Evolutionary conservation across 1,139 yeast genomes (phyloP).

Genomic region (Torulaspora pretoriensis): DNA sequence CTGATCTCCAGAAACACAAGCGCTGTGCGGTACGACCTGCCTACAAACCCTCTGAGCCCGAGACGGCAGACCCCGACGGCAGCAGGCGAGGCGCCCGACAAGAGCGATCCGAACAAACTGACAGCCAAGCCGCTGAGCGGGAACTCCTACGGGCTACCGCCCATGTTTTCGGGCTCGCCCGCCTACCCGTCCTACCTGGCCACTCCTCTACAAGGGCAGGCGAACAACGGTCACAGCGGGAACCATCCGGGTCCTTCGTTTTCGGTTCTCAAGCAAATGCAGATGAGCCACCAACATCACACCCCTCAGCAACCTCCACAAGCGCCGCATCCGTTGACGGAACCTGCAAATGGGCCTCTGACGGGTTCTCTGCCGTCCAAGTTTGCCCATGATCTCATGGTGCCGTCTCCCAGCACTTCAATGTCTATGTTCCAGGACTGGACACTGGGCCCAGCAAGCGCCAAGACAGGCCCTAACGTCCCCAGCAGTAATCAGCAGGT

Average conservation of each 20-base stretch:
- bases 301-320: constrained; percentile 6
- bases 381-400: constrained; percentile 34
- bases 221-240: constrained; percentile 3
- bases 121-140: constrained; percentile 4
- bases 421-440: constrained; percentile 36
- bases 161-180: constrained; percentile 15
- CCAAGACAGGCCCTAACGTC: constrained; percentile 5
- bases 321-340: constrained; percentile 7
- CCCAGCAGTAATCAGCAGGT: constrained; percentile 4
- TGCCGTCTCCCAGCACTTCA: constrained; percentile 32
- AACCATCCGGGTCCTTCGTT: constrained; percentile 11
- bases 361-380: constrained; percentile 34
- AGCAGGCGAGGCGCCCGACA: constrained; percentile 2
- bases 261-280: constrained; percentile 16
- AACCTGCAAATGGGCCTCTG: constrained; percentile 20
- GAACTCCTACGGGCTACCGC: constrained; percentile 13
- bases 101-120: constrained; percentile 3
- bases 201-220: constrained; percentile 13
- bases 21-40: constrained; percentile 9
- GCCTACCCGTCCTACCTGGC: constrained; percentile 14
- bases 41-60: constrained; percentile 6
- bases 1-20: constrained; percentile 9
- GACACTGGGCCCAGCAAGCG: constrained; percentile 24
- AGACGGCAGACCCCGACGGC: constrained; percentile 7
- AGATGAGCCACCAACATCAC: constrained; percentile 17